Percentiles rank a stretch among this genome's conserved stretches.
Evolutionary conservation across 805 yeast species (phyloP).

Genomic region (Hanseniaspora meyeri): DNA sequence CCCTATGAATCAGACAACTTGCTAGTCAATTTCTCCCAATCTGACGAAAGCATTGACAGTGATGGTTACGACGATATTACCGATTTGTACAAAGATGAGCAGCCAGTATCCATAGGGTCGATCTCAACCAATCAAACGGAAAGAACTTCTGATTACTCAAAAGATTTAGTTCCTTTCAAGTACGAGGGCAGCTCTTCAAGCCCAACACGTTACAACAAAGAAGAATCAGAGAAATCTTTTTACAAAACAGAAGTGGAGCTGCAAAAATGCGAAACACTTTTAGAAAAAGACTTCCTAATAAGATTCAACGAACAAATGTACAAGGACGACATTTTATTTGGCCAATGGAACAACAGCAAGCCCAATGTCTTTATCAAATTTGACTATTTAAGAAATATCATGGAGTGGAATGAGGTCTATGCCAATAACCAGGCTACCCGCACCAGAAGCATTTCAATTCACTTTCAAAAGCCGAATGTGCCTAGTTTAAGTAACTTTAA

Average conservation of each 20-base stretch:
- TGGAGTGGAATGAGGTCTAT: not conserved
- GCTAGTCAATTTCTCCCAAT: not conserved
- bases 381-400: not conserved
- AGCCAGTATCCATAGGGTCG: not conserved
- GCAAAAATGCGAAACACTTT: not conserved
- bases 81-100: not conserved
- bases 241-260: not conserved
- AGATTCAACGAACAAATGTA: conserved; percentile 2
- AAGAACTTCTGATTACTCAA: not conserved
- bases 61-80: not conserved
- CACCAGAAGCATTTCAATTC: not conserved
- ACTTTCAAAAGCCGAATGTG: not conserved
- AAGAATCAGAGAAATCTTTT: not conserved
- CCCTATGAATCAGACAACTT: conserved; percentile 4
- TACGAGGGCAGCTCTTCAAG: too few species aligned
- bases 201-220: not conserved
- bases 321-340: not conserved
- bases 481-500: not conserved
- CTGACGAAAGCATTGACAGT: not conserved
- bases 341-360: not conserved
- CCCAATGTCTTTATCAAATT: not conserved
- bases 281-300: not conserved
- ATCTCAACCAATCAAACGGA: not conserved
- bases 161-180: not conserved
- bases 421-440: not conserved